These are phyloP conservation scores for Mortierella antarctica DNA, from an alignment of 192 early-diverging fungal species.

Conservation along the genomic window DNA sequence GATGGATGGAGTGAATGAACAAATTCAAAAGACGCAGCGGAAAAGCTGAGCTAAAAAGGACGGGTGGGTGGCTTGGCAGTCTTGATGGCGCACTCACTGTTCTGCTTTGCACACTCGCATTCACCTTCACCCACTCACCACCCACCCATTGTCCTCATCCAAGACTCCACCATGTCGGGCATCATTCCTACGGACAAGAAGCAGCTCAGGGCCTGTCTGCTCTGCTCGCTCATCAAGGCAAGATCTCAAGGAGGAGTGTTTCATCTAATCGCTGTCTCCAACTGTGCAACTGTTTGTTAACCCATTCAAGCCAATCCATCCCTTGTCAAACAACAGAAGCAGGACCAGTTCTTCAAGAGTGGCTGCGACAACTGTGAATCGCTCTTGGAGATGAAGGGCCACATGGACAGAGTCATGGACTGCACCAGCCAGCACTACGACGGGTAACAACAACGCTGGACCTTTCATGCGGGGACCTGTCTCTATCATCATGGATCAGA, in stretches of 20 bases:
- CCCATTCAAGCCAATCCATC: background rate
- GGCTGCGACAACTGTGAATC: constrained; percentile 90
- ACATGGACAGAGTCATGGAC: constrained; percentile 71
- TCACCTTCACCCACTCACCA: no score
- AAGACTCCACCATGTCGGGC: constrained; percentile 29
- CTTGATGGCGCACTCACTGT: background rate
- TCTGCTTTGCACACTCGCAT: background rate
- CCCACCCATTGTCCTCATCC: background rate
- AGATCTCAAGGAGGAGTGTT: background rate
- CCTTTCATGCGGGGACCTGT: background rate
- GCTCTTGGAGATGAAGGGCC: constrained; percentile 74
- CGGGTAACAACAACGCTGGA: constrained; percentile 57
- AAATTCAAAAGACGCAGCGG: background rate
- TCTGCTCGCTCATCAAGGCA: constrained; percentile 85
- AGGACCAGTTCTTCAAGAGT: constrained; percentile 70
- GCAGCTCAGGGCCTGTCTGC: constrained; percentile 80
- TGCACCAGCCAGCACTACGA: constrained; percentile 85
- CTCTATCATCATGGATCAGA: background rate
- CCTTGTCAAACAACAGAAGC: constrained; percentile 57
- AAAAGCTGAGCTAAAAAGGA: background rate
- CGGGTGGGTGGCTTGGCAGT: background rate
- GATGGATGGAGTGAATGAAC: no score
- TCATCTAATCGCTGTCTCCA: no score
- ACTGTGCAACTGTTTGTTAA: background rate
- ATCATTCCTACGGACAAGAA: constrained; percentile 55